These are phyloP conservation scores for Aureobasidium sp. DNA, from an alignment of 2,329 filamentous ascomycete species.

Conservation along the genomic window DNA sequence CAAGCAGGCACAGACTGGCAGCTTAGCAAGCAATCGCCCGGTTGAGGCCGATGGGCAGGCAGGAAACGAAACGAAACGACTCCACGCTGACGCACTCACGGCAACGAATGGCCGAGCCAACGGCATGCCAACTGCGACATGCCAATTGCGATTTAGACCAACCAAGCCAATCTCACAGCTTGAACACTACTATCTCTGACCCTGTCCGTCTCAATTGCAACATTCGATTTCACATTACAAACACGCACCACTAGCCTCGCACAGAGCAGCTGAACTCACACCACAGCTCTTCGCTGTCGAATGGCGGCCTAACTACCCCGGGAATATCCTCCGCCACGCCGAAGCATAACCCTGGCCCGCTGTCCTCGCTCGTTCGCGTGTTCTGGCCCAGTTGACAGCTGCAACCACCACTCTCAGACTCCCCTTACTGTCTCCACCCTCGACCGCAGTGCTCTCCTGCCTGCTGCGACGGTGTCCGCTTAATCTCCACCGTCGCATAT, in stretches of 20 bases:
- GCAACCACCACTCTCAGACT: background rate
- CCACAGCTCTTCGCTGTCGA: background rate
- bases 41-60: background rate
- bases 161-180: background rate
- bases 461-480: slow-evolving; percentile 5
- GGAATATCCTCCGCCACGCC: slow-evolving; percentile 4
- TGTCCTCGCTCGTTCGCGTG: slow-evolving; percentile 6
- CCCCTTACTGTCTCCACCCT: background rate
- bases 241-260: background rate
- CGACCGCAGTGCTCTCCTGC: background rate
- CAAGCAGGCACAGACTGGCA: background rate
- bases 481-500: background rate
- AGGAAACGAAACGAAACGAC: slow-evolving; percentile 2
- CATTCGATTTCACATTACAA: background rate
- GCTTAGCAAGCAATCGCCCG: background rate
- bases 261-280: background rate
- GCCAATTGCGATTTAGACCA: background rate
- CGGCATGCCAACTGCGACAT: background rate
- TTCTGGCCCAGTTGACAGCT: slow-evolving; percentile 6
- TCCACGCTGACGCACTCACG: slow-evolving; percentile 5
- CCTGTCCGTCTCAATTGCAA: background rate
- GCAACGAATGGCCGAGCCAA: background rate
- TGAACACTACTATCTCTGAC: background rate
- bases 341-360: slow-evolving; percentile 9
- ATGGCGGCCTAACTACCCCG: slow-evolving; percentile 1